These are phyloP conservation scores for Ophiocordyceps robertsii DNA, from an alignment of 2,329 filamentous ascomycete species.

Conservation along the genomic window DNA sequence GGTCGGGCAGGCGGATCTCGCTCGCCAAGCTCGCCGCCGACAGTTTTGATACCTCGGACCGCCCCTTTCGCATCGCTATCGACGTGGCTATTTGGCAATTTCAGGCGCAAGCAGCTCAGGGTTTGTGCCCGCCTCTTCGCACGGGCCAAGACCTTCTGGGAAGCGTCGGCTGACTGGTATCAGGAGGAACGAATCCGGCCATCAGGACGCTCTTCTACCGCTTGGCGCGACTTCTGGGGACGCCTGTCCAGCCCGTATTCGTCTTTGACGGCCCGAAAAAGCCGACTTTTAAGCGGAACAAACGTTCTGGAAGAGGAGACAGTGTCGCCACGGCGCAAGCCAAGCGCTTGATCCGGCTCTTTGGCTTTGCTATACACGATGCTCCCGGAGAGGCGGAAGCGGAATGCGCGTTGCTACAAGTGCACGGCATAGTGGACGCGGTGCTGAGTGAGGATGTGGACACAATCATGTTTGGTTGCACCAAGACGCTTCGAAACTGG, in stretches of 20 bases:
- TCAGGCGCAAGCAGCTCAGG: conserved; percentile 73
- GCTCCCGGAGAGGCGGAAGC: conserved; percentile 94
- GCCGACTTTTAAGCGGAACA: conserved; percentile 79
- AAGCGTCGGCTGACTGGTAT: conserved; percentile 1
- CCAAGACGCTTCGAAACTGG: conserved; percentile 68
- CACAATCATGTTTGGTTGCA: conserved; percentile 92
- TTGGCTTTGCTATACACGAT: conserved; percentile 72
- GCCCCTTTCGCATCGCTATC: conserved; percentile 75
- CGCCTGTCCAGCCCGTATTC: conserved; percentile 77
- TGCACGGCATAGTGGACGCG: conserved; percentile 73
- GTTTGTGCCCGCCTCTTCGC: conserved; percentile 17
- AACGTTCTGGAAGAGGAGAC: conserved; percentile 52
- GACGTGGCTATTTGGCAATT: conserved; percentile 98
- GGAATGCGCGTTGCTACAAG: conserved; percentile 80
- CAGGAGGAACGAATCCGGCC: conserved; percentile 77
- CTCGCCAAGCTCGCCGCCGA: conserved; percentile 72
- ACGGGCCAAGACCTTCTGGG: neutral
- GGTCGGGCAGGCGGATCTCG: conserved; percentile 63
- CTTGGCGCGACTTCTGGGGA: conserved; percentile 59
- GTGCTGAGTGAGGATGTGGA: conserved; percentile 96
- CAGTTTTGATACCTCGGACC: conserved; percentile 54
- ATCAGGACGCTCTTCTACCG: conserved; percentile 89
- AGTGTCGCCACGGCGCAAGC: conserved; percentile 60
- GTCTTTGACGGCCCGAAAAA: conserved; percentile 83
- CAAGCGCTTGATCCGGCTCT: conserved; percentile 71